Conservation (phyloP, 495 filamentous ascomycete species). For the Amniculicola lignicola region DNA sequence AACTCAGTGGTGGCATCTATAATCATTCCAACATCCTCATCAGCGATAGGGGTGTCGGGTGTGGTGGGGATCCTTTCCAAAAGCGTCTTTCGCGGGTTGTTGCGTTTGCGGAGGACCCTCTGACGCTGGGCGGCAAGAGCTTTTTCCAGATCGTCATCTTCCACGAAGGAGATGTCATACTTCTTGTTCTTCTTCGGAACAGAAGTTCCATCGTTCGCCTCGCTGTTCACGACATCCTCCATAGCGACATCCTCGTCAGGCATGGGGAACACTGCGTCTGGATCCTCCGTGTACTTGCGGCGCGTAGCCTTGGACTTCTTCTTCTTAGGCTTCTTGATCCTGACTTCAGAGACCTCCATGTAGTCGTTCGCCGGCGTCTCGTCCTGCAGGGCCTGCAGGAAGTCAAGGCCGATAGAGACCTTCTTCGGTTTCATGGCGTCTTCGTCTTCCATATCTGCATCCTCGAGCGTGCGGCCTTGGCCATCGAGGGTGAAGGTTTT, state of each 20-base stretch:
- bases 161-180: conserved; percentile 69
- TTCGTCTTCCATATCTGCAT: conserved; percentile 57
- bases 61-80: conserved; percentile 66
- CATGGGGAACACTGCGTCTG: conserved; percentile 65
- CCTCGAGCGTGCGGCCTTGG: conserved; percentile 63
- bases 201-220: too few relatives aligned
- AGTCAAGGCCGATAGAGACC: conserved; percentile 72
- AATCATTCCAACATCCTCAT: conserved; percentile 69
- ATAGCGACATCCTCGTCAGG: conserved; percentile 41
- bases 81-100: conserved; percentile 74
- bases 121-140: conserved; percentile 76
- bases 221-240: conserved; percentile 62
- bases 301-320: conserved; percentile 73
- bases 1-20: conserved; percentile 96
- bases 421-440: conserved; percentile 60
- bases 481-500: conserved; percentile 85
- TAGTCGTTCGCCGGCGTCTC: conserved; percentile 80
- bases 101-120: conserved; percentile 83
- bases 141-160: conserved; percentile 90
- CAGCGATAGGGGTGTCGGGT: conserved; percentile 46
- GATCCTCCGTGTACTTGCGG: conserved; percentile 79
- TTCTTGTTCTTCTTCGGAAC: conserved; percentile 54
- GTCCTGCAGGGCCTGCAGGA: conserved; percentile 60
- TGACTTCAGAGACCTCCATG: conserved; percentile 77
- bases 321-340: conserved; percentile 51